Base-by-base conservation (phyloP, 805 yeast genomes). In the Debaryomyces castellii region DNA sequence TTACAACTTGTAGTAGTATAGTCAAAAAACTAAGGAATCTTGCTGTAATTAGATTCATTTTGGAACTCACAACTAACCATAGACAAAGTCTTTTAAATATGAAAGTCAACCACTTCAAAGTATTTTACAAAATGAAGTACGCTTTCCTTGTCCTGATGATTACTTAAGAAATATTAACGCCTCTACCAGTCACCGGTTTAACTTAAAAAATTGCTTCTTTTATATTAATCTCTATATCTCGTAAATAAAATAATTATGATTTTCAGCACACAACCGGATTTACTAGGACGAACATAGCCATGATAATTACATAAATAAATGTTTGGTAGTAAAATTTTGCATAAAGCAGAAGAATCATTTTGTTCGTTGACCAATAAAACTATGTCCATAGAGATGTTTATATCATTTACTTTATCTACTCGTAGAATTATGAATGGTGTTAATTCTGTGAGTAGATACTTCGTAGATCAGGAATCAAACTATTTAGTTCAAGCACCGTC, bases 1-100 rank as follows among this genome's bases (percentile, higher is more conserved):
- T 25, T 2, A 41, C 46, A 16, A 36, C 27, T 23, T 40, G 49
- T 32, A 54, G 38, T 5, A 51, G 41, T 14, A 47, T 22, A 27
- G 43, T 24, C 18, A 55, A 17, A 32, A 28, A 25, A 10, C 21
- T 32, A n/a, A 30, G 17, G 12, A 11, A 32, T 23, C 40, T 18
- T 37, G 14, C 16, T 20, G n/a, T 33, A 8, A 11, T 30, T 30
- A 4, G 20, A 16, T 30, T 30, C 34, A 30, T 30, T 20, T 30
- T 17, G 34, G 11, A 17, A 20, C 34, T 30, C 34, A n/a, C n/a
- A 14, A 30, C 7, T 14, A 20, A 7, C 34, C 34, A 30, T 30
- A 30, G 34, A 16, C 10, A 20, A 14, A 20, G 34, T 30, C 4
- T 30, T 12, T 7, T 14, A 30, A 30, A n/a, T 28, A 30, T 30